Conservation (phyloP, 768 basidiomycete species). For the Tylopilus sp. region DNA sequence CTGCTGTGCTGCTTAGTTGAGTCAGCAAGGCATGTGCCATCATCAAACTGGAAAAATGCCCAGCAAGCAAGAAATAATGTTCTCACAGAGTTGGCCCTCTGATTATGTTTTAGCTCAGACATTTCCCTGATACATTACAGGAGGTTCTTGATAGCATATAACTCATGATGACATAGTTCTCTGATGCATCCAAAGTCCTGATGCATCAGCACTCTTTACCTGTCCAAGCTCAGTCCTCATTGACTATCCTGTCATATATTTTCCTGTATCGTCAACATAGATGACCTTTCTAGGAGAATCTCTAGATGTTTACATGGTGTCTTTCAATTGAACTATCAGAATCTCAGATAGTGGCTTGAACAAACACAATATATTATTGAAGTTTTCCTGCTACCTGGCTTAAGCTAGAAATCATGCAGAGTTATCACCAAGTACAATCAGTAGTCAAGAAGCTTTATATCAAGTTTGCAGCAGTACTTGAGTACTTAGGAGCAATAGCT, state of each 20-base stretch:
- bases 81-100: not conserved
- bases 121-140: slow-evolving; percentile 9
- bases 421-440: slow-evolving; percentile 22
- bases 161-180: slow-evolving; percentile 2
- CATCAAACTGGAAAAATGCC: slow-evolving; percentile 9
- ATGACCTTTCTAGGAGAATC: slow-evolving; percentile 43
- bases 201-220: slow-evolving; percentile 29
- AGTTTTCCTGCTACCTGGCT: slow-evolving; percentile 55
- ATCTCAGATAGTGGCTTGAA: not conserved
- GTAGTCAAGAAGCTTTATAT: slow-evolving; percentile 32
- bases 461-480: slow-evolving; percentile 36
- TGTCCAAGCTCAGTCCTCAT: slow-evolving; percentile 43
- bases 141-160: slow-evolving; percentile 13
- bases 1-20: slow-evolving; percentile 3
- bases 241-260: slow-evolving; percentile 59
- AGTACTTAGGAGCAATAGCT: slow-evolving; percentile 16
- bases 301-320: slow-evolving; percentile 48
- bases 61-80: slow-evolving; percentile 16
- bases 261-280: slow-evolving; percentile 40
- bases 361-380: slow-evolving; percentile 44
- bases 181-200: too few relatives aligned
- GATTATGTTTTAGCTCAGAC: slow-evolving; percentile 10
- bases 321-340: slow-evolving; percentile 3
- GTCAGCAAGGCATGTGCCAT: slow-evolving; percentile 12
- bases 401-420: slow-evolving; percentile 12